A percentile compares a stretch with the other conserved stretches of the same genome.
These are phyloP conservation scores for Candida bentonensis DNA, from an alignment of 805 yeast species.

Conservation along the genomic window DNA sequence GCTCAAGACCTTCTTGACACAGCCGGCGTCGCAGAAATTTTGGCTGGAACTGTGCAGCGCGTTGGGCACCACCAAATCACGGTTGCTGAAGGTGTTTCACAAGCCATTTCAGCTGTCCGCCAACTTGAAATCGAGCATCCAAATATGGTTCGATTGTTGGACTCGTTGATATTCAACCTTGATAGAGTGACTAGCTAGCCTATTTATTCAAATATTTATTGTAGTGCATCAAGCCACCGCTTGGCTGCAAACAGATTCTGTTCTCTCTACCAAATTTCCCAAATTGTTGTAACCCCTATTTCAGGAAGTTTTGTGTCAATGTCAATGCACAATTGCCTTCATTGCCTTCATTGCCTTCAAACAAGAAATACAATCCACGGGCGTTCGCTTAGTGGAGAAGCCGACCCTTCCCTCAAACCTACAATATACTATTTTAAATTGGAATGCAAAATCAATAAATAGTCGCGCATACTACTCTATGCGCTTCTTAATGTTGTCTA, in stretches of 20 bases:
- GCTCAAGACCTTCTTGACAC: not conserved
- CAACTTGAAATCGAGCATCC: not conserved
- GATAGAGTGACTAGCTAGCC: too few species aligned
- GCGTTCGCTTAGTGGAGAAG: too few species aligned
- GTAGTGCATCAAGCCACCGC: too few species aligned
- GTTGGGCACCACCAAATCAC: not conserved
- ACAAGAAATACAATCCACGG: too few species aligned
- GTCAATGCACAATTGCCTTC: too few species aligned
- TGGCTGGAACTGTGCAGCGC: not conserved
- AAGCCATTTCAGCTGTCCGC: not conserved
- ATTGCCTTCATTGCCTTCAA: too few species aligned
- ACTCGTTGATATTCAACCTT: not conserved
- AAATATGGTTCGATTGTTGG: not conserved
- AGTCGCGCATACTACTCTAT: slow-evolving; percentile 4
- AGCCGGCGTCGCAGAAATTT: not conserved
- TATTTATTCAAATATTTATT: too few species aligned
- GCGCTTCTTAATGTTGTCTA: slow-evolving; percentile 20
- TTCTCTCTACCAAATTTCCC: too few species aligned
- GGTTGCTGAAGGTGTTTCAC: not conserved
- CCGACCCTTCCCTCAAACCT: too few species aligned
- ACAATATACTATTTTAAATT: not conserved
- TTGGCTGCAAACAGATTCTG: too few species aligned
- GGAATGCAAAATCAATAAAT: not conserved
- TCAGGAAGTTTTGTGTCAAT: not conserved
- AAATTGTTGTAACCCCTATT: not conserved